phyloP scores from a whole-genome alignment of 441 rosid genomes.

The Brassica balearica region DNA sequence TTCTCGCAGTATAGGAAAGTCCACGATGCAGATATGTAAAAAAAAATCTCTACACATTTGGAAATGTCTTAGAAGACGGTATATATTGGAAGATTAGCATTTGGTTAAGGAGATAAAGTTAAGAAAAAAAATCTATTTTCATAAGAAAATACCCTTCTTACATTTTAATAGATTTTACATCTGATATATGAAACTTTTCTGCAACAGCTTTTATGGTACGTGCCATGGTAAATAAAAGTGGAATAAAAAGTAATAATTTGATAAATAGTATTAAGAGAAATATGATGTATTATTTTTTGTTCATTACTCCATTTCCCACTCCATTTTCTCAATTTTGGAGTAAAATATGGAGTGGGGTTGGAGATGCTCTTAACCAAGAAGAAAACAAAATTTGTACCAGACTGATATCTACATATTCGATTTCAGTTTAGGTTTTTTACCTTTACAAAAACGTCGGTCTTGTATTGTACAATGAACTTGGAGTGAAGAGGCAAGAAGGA shows the following conservation, averaged over 20 bases:
- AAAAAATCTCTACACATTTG: no score
- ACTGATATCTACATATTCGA: background rate
- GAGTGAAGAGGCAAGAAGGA: background rate
- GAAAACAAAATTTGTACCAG: background rate
- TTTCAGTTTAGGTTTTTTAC: background rate
- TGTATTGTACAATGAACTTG: conserved; percentile 1
- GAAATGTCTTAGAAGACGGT: no score
- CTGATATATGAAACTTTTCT: background rate
- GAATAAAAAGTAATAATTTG: background rate
- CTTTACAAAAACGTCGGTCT: conserved; percentile 2
- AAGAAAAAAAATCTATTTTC: no score
- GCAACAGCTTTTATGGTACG: background rate
- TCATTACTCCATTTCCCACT: no score
- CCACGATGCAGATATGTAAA: no score
- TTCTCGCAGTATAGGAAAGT: no score
- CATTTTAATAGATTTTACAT: no score
- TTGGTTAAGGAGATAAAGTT: no score
- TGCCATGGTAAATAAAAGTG: background rate
- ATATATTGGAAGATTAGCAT: no score
- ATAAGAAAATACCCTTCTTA: no score
- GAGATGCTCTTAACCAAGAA: background rate
- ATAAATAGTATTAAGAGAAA: background rate
- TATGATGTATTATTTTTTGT: background rate
- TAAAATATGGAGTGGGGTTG: no score
- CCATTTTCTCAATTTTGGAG: no score